phyloP scores from a whole-genome alignment of 305 asterid species.

The Fraxinus sp. region DNA sequence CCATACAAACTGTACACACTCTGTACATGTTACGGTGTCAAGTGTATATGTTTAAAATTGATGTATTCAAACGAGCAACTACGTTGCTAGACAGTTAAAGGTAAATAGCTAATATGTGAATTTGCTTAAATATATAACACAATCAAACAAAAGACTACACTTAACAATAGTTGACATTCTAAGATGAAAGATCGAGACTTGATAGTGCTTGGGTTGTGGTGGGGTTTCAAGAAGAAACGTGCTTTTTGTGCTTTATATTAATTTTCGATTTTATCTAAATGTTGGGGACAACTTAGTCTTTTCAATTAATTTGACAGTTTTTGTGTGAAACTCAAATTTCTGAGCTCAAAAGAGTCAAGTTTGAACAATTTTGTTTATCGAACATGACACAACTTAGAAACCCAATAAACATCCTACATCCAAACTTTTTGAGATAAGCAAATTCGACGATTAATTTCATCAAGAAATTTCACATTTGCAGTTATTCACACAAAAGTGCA shows the following conservation, averaged over 20 bases:
- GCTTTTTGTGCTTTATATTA: not conserved
- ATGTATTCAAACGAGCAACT: not conserved
- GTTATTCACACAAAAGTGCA: not conserved
- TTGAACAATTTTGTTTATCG: not conserved
- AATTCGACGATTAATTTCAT: not conserved
- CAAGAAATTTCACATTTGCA: not conserved
- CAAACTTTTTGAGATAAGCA: not conserved
- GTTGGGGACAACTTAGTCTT: not conserved
- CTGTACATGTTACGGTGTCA: not conserved
- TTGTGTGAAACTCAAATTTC: not conserved
- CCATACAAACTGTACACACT: constrained; percentile 25
- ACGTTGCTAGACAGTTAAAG: not conserved
- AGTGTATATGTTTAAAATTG: not conserved
- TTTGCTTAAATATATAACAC: not conserved
- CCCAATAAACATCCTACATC: not conserved
- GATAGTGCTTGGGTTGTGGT: not conserved
- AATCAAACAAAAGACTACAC: not conserved
- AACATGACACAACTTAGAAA: not conserved
- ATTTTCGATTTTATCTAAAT: too few relatives aligned
- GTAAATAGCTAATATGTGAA: not conserved
- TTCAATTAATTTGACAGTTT: not conserved
- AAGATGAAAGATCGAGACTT: not conserved
- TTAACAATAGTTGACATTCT: not conserved
- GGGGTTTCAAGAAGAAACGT: not conserved
- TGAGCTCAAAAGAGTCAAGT: not conserved